A percentile compares a stretch with the other conserved stretches of the same genome.
phyloP scores from a whole-genome alignment of 2,329 filamentous ascomycete genomes.

The Aspergillus ruber region DNA sequence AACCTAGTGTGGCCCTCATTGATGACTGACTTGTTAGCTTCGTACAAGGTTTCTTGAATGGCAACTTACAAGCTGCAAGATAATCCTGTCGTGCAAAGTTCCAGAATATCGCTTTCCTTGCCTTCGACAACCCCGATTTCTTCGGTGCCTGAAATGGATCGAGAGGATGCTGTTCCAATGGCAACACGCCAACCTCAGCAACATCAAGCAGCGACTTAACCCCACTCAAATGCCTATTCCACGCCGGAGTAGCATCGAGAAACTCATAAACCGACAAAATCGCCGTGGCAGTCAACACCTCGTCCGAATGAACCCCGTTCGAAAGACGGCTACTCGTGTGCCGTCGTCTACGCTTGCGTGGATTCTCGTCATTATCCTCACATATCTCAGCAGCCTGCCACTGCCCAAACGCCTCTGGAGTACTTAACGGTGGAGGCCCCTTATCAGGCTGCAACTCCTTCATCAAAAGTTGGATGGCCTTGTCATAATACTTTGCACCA shows the following conservation, averaged over 20 bases:
- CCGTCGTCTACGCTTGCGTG: conserved; percentile 36
- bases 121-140: conserved; percentile 45
- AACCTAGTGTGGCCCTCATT: conserved; percentile 56
- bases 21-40: conserved; percentile 32
- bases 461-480: conserved; percentile 52
- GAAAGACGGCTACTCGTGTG: conserved; percentile 40
- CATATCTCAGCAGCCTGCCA: conserved; percentile 30
- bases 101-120: conserved; percentile 58
- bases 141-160: conserved; percentile 28
- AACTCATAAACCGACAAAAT: conserved; percentile 64
- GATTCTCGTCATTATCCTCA: conserved; percentile 30
- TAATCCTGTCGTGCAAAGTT: conserved; percentile 62
- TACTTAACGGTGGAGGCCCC: conserved; percentile 27
- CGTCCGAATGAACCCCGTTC: conserved; percentile 43
- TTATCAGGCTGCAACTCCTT: conserved; percentile 37
- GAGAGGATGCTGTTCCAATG: conserved; percentile 35
- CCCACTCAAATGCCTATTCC: conserved; percentile 59
- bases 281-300: conserved; percentile 58
- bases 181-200: conserved; percentile 36
- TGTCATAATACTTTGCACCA: conserved; percentile 58
- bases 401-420: conserved; percentile 29
- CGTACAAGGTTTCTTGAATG: too few relatives aligned
- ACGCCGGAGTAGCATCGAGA: conserved; percentile 58
- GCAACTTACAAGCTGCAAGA: conserved; percentile 51
- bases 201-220: conserved; percentile 56